Conservation (phyloP, 1,284 basidiomycete genomes). For the Laetiporus sulphureus region DNA sequence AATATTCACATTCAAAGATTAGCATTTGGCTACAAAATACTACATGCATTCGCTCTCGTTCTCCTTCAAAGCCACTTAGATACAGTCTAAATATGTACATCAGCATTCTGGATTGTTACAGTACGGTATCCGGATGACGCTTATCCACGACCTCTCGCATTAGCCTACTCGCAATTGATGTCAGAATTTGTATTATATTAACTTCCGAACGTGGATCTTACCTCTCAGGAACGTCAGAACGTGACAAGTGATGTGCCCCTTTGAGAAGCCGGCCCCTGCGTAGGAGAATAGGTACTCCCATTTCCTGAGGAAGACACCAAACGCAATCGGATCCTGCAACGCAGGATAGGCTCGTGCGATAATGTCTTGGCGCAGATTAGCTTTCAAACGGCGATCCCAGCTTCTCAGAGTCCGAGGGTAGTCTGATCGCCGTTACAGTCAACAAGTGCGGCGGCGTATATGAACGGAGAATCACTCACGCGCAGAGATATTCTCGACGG, state of each 20-base stretch:
- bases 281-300: constrained; percentile 78
- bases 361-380: constrained; percentile 50
- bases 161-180: no score
- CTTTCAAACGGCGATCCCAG: constrained; percentile 73
- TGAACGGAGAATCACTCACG: constrained; percentile 40
- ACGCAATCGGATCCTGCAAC: constrained; percentile 44
- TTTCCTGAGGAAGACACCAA: constrained; percentile 62
- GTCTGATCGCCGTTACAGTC: no score
- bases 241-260: constrained; percentile 73
- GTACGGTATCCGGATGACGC: no score
- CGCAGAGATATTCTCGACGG: constrained; percentile 82
- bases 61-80: no score
- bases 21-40: neutral
- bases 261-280: constrained; percentile 66
- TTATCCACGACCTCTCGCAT: no score
- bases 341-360: constrained; percentile 52
- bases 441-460: no score
- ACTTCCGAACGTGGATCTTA: no score
- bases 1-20: no score
- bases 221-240: constrained; percentile 45
- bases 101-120: no score
- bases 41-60: neutral
- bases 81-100: no score
- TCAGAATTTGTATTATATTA: no score
- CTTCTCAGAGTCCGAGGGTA: constrained; percentile 88